Base-by-base conservation (phyloP, 305 asterid species). In the Rubia tinctorum region DNA sequence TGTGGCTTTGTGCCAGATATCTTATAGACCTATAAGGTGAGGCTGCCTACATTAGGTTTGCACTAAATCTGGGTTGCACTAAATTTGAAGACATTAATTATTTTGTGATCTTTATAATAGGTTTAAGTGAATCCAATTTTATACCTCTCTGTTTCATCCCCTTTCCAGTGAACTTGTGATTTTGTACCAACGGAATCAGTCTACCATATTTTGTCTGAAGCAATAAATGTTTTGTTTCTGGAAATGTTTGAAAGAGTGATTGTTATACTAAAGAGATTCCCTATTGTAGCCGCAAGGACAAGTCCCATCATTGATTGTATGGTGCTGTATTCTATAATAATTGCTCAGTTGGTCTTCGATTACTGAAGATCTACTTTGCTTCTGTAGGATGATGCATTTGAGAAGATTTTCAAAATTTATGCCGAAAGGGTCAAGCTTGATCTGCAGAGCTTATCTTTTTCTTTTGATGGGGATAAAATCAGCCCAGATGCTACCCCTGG, bases 381-480 rank as follows among this genome's bases (percentile, higher is more conserved):
- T 71, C 14, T 58, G 83, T 81, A 92, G 98, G 96, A 90, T 80
- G 98, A 92, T 67, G 88, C 82, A 75, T 88, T 92, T 70, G 97
- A 92, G 83, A 86, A 88, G 68, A 78, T 92, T 60, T 90, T 87
- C 92, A 86, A 84, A 90, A 76, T 73, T 74, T 92, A 89, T 69
- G 96, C 98, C 6, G 94, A 87, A 23, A 90, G 80, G 79, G 76
- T 80, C 63, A 86, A 89, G 78, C 73, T 87, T 74, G 92, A 92
- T 80, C 71, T 78, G 77, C 80, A 84, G 75, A 86, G 68, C n/a
- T 76, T 94, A 59, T 86, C 82, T 72, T 91, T 92, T 78, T 51
- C 79, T 82, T 94, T 88, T 68, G 99, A 94, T 75, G 99, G 97
- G 70, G 98, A 89, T 74, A 94, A 84, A 86, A 66, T 94, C 67